Evolutionary conservation across 2,329 filamentous ascomycete species (phyloP).

Genomic region (Aspergillus neotritici): DNA sequence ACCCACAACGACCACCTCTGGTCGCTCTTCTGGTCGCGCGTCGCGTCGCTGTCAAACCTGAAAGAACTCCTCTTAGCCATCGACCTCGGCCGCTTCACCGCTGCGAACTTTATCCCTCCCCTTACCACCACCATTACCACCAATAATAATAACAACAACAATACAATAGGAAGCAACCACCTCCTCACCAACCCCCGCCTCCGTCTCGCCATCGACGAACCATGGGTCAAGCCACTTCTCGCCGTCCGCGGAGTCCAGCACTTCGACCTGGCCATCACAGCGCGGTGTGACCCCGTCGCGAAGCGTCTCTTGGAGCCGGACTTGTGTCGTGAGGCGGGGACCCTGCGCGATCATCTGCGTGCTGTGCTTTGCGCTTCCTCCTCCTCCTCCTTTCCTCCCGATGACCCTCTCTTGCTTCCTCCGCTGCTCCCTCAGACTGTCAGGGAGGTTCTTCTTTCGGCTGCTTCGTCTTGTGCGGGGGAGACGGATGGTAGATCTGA

Average conservation of each 20-base stretch:
- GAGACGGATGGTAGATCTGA: slow-evolving; percentile 2
- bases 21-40: slow-evolving; percentile 26
- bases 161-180: slow-evolving; percentile 3
- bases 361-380: slow-evolving; percentile 22
- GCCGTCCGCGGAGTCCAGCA: slow-evolving; percentile 21
- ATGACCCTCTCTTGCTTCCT: slow-evolving; percentile 3
- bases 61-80: slow-evolving; percentile 21
- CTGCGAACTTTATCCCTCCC: no score
- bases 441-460: neutral
- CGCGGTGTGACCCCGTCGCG: slow-evolving; percentile 25
- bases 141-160: no score
- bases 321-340: slow-evolving; percentile 22
- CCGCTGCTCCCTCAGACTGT: neutral
- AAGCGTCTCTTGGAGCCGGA: slow-evolving; percentile 24
- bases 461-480: slow-evolving; percentile 3
- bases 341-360: slow-evolving; percentile 23
- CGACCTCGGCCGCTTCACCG: slow-evolving; percentile 28
- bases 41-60: slow-evolving; percentile 17
- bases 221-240: slow-evolving; percentile 28
- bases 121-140: no score
- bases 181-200: slow-evolving; percentile 21
- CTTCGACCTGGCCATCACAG: slow-evolving; percentile 33
- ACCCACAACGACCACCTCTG: slow-evolving; percentile 34
- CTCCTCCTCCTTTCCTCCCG: no score
- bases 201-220: slow-evolving; percentile 21